A percentile compares a stretch with the other conserved stretches of the same genome.
Conservation (phyloP, 257 asterid genomes). For the Solanum chaucha region DNA sequence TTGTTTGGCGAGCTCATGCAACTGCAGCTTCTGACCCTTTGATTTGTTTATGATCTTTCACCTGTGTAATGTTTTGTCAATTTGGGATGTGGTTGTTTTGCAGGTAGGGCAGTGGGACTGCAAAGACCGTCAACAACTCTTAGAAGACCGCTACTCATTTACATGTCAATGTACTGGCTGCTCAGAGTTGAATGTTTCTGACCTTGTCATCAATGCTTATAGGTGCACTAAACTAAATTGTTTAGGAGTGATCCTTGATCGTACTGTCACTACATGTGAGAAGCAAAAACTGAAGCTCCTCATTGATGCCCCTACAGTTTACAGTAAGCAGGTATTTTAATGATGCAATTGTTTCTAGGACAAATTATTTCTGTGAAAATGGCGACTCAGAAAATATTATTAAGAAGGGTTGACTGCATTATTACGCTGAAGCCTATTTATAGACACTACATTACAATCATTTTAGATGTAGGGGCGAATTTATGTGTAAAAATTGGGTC, state of each 20-base stretch:
- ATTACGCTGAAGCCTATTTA: neutral
- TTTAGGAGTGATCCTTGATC: constrained; percentile 62
- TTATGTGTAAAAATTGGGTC: neutral
- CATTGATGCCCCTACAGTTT: constrained; percentile 6
- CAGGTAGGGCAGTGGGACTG: constrained; percentile 81
- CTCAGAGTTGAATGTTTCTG: constrained; percentile 53
- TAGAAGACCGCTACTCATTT: constrained; percentile 70
- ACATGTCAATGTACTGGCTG: constrained; percentile 78
- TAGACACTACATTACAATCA: neutral
- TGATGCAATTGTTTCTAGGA: neutral
- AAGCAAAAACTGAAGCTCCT: constrained; percentile 30
- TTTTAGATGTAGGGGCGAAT: neutral
- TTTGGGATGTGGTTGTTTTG: constrained; percentile 5
- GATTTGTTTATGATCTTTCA: neutral
- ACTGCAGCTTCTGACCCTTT: neutral
- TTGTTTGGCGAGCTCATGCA: neutral
- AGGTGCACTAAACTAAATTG: constrained; percentile 55
- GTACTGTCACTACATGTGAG: constrained; percentile 35
- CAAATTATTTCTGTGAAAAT: neutral
- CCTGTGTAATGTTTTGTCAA: neutral
- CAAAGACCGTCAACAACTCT: constrained; percentile 45
- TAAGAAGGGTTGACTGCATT: neutral
- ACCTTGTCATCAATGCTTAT: constrained; percentile 60
- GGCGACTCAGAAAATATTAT: neutral
- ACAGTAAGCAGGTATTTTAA: constrained; percentile 37